Percentiles rank a stretch among this genome's conserved stretches.
Conservation (phyloP, 2,329 filamentous ascomycete species). For the Epichloe hybrida region DNA sequence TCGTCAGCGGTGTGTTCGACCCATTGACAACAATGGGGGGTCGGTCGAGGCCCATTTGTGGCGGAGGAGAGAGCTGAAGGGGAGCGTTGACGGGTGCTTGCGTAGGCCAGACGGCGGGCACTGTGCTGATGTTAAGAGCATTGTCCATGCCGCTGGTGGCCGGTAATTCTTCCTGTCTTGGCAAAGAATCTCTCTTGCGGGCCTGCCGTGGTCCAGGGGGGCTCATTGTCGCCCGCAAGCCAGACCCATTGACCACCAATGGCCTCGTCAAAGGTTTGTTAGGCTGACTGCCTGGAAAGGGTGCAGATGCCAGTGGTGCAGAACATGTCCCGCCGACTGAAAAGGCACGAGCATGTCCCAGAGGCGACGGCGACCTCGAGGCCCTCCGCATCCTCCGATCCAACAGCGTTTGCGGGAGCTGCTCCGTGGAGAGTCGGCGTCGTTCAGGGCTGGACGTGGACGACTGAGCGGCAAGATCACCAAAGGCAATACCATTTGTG, state of each 20-base stretch:
- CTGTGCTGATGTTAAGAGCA: conserved; percentile 14
- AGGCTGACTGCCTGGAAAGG: conserved; percentile 21
- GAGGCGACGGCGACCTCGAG: conserved; percentile 43
- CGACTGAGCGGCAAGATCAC: conserved; percentile 28
- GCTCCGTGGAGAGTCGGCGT: conserved; percentile 38
- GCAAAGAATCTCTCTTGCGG: background rate
- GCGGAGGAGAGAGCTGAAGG: background rate
- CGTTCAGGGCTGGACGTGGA: conserved; percentile 23
- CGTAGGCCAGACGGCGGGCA: background rate
- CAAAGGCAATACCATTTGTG: conserved; percentile 31
- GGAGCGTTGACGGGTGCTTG: conserved; percentile 3
- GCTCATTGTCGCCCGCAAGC: conserved; percentile 19
- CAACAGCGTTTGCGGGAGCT: conserved; percentile 38
- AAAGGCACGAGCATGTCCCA: conserved; percentile 34
- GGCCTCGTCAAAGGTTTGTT: conserved; percentile 28
- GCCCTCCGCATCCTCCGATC: conserved; percentile 39
- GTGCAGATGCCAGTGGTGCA: conserved; percentile 22
- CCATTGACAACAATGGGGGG: conserved; percentile 25
- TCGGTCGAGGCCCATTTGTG: conserved; percentile 12
- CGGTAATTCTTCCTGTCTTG: conserved; percentile 11
- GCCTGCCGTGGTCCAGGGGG: conserved; percentile 10
- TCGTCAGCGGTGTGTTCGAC: conserved; percentile 11
- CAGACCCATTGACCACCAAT: conserved; percentile 39
- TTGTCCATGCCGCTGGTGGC: conserved; percentile 13
- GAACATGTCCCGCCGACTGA: conserved; percentile 27